phyloP scores from a whole-genome alignment of 148 eudicot genomes.

The Chenopodium suecicum region DNA sequence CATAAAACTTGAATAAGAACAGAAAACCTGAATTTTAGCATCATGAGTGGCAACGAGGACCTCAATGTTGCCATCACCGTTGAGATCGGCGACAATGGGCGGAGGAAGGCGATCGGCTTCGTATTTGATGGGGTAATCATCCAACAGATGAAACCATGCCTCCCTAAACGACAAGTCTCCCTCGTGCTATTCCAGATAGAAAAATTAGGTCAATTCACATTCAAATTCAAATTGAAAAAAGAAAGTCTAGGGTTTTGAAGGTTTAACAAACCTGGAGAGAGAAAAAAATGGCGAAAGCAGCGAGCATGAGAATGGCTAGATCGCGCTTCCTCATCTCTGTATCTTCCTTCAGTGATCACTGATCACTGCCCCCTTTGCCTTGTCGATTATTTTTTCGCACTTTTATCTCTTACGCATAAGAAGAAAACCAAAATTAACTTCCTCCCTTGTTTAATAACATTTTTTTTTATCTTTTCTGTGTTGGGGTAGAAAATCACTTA shows the following conservation, averaged over 20 bases:
- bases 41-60: conserved; percentile 90
- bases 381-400: too few relatives aligned
- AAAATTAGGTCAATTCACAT: background rate
- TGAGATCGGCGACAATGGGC: conserved; percentile 86
- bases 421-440: too few relatives aligned
- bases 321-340: conserved; percentile 83
- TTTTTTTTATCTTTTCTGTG: too few relatives aligned
- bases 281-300: conserved; percentile 92
- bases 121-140: conserved; percentile 88
- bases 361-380: too few relatives aligned
- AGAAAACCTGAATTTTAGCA: conserved; percentile 83
- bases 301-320: conserved; percentile 87
- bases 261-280: conserved; percentile 78
- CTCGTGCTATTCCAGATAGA: conserved; percentile 53
- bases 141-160: conserved; percentile 90
- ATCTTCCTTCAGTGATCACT: background rate
- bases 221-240: background rate
- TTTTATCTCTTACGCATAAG: too few relatives aligned
- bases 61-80: conserved; percentile 87
- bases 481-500: too few relatives aligned
- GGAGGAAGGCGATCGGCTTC: conserved; percentile 97
- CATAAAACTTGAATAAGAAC: too few relatives aligned
- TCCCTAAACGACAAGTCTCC: conserved; percentile 95
- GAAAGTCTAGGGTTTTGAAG: background rate
- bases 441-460: too few relatives aligned